Base-by-base conservation (phyloP, 2,329 filamentous ascomycete genomes). In the Paecilomyces sp. region DNA sequence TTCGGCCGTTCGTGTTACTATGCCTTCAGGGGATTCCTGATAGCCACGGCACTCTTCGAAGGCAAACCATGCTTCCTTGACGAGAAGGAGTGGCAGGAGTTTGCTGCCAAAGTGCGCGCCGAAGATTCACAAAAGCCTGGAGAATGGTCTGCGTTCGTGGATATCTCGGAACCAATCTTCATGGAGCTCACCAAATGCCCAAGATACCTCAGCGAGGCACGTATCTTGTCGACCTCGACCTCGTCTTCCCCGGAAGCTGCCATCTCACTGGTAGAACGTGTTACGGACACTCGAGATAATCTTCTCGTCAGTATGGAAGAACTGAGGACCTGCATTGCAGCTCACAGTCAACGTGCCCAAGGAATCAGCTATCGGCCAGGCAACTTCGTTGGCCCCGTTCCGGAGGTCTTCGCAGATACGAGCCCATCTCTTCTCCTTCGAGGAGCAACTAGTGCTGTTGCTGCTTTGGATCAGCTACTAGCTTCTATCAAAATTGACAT, bases 11-110 rank as follows among this genome's bases (percentile, higher is more conserved):
- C 68, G n/a, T 70, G 73, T 41, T 76, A 69, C 60, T 66, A 74
- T 22, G 70, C 72, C 0, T 76, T 74, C 63, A 70, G 75, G 6
- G 72, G 73, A 2, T 74, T 75, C 25, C 65, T 76, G 22, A 63
- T 76, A 11, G 70, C 73, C 5, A 68, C 71, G 2, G 70, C 74
- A 0, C 66, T 74, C 8, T 67, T 71, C 22, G 63, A 70, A 47
- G 69, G 69, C 7, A 66, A 68, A 9, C 64, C 70, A 3, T 77
- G 74, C 53, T 76, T 77, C 34, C 65, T 77, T 2, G 69, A 70
- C 30, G 61, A 69, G 47, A 65, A 69, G 0, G 69, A 70, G 7
- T 77, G 74, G 75, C 62, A 69, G 33, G 58, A 65, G 1, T 63
- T 73, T 36, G 62, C 70, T 18, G n/a, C 51, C 24, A 58, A 62